Conservation (phyloP, 1,284 basidiomycete genomes). For the Rhodotorula sp. region DNA sequence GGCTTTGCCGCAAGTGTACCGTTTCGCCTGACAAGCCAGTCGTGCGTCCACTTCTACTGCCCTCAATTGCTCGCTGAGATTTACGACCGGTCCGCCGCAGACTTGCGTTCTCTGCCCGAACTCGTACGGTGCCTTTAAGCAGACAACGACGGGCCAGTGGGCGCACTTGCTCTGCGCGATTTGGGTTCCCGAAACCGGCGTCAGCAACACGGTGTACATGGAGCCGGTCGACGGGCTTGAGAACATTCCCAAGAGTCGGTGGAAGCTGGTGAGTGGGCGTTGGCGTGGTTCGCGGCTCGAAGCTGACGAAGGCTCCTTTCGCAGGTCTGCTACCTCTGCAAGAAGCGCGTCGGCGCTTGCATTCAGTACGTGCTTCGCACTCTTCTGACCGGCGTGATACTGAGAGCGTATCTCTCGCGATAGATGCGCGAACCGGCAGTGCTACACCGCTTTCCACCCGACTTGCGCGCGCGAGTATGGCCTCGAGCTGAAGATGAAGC, state of each 20-base stretch:
- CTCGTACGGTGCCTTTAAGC: slow-evolving; percentile 97
- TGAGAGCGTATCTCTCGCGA: background rate
- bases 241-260: slow-evolving; percentile 81
- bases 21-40: slow-evolving; percentile 96
- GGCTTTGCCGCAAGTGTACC: slow-evolving; percentile 97
- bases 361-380: slow-evolving; percentile 62
- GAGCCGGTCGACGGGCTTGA: slow-evolving; percentile 93
- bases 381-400: too few species aligned
- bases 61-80: background rate
- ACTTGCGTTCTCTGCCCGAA: slow-evolving; percentile 92
- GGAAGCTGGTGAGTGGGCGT: slow-evolving; percentile 76
- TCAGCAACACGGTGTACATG: slow-evolving; percentile 96
- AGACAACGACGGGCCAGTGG: slow-evolving; percentile 91
- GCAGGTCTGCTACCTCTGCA: slow-evolving; percentile 84
- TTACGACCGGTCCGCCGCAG: slow-evolving; percentile 52
- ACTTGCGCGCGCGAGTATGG: slow-evolving; percentile 89
- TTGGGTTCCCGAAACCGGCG: slow-evolving; percentile 93
- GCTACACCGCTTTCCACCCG: slow-evolving; percentile 91
- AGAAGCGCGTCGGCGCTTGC: slow-evolving; percentile 79
- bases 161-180: slow-evolving; percentile 95
- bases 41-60: slow-evolving; percentile 52
- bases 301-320: background rate
- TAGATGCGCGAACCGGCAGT: slow-evolving; percentile 77
- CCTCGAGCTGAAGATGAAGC: slow-evolving; percentile 57
- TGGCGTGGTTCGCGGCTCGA: background rate